phyloP scores from a whole-genome alignment of 345 rosid genomes.

The Hirschfeldia incana region DNA sequence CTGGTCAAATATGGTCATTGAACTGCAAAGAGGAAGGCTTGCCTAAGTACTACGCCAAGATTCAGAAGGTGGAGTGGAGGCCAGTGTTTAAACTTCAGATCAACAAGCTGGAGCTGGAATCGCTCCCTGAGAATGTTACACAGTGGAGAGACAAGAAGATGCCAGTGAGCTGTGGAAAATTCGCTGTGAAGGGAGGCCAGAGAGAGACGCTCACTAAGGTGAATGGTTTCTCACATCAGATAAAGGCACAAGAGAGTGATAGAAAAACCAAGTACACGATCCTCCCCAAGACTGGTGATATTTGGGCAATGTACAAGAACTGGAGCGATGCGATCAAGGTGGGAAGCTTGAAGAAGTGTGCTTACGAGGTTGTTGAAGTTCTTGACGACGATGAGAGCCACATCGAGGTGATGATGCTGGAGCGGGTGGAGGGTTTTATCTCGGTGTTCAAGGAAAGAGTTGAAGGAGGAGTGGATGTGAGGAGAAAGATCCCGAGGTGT shows the following conservation, averaged over 20 bases:
- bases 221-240: constrained; percentile 62
- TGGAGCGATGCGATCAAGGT: constrained; percentile 54
- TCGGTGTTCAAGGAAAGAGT: constrained; percentile 58
- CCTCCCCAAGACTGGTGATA: constrained; percentile 73
- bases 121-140: constrained; percentile 50
- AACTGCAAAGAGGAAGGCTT: constrained; percentile 59
- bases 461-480: constrained; percentile 30
- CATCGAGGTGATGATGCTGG: constrained; percentile 53
- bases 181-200: constrained; percentile 43
- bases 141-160: constrained; percentile 53
- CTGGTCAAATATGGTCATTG: constrained; percentile 74
- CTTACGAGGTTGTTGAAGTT: constrained; percentile 68
- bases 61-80: constrained; percentile 46
- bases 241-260: constrained; percentile 33
- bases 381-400: constrained; percentile 38
- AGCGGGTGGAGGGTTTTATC: constrained; percentile 47
- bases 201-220: constrained; percentile 37
- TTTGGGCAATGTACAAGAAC: constrained; percentile 84
- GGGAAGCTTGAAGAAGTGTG: constrained; percentile 54
- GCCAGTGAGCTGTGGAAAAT: constrained; percentile 75
- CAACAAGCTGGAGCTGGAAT: constrained; percentile 63
- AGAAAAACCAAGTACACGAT: constrained; percentile 42
- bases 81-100: constrained; percentile 52
- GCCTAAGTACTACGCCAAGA: constrained; percentile 80
- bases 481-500: constrained; percentile 44